Evolutionary conservation across 1,284 basidiomycete species (phyloP).

Genomic region (Irpex sp.): DNA sequence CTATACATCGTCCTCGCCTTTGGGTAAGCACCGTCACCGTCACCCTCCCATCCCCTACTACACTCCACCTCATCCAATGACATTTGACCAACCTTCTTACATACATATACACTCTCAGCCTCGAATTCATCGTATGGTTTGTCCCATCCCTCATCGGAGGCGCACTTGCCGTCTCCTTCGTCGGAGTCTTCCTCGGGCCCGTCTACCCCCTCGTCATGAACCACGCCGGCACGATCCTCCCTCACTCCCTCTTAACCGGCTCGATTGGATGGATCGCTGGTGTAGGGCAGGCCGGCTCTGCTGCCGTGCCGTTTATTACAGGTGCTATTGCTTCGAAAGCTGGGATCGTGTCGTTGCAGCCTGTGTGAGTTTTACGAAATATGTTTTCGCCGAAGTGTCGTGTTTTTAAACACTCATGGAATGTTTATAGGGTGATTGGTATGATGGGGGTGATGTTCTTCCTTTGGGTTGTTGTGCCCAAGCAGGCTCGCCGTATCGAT

Average conservation of each 20-base stretch:
- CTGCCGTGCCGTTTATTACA: slow-evolving; percentile 54
- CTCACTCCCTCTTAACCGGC: slow-evolving; percentile 47
- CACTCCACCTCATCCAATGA: too few relatives aligned
- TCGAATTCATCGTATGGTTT: slow-evolving; percentile 58
- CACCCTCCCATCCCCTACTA: too few relatives aligned
- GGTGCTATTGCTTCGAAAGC: slow-evolving; percentile 48
- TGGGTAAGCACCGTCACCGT: slow-evolving; percentile 20
- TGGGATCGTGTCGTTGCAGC: slow-evolving; percentile 51
- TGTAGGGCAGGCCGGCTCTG: slow-evolving; percentile 51
- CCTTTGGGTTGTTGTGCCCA: too few relatives aligned
- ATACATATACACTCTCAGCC: slow-evolving; percentile 24
- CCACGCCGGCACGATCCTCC: slow-evolving; percentile 43
- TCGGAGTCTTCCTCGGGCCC: slow-evolving; percentile 50
- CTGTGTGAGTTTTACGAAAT: too few relatives aligned
- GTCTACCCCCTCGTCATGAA: slow-evolving; percentile 55
- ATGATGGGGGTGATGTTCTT: too few relatives aligned
- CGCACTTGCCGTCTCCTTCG: slow-evolving; percentile 49
- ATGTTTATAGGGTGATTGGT: too few relatives aligned
- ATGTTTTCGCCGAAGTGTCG: too few relatives aligned
- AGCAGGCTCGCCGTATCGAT: too few relatives aligned
- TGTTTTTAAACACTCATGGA: too few relatives aligned
- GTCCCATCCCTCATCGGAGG: slow-evolving; percentile 50
- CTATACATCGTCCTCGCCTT: slow-evolving; percentile 35
- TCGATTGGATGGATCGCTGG: slow-evolving; percentile 55
- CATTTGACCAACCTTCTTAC: too few relatives aligned